These are phyloP conservation scores for Lecanosticta acicola DNA, from an alignment of 2,329 filamentous ascomycete genomes.

Conservation along the genomic window DNA sequence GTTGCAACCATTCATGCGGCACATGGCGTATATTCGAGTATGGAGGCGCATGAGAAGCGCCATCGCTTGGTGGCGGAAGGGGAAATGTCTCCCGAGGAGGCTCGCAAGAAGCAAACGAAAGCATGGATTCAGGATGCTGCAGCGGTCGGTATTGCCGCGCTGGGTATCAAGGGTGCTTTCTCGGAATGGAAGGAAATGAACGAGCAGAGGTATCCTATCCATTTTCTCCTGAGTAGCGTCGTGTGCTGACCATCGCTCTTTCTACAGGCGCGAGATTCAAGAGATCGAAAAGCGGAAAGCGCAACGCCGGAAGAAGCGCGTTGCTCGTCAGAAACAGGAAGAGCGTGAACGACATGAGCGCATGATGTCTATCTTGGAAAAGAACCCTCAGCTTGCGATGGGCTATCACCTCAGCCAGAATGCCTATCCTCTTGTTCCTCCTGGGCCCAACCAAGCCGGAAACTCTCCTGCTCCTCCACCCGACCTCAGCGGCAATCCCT, in stretches of 20 bases:
- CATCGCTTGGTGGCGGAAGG: constrained; percentile 56
- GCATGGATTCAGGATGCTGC: constrained; percentile 59
- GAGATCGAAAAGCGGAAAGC: constrained; percentile 47
- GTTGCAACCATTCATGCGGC: constrained; percentile 65
- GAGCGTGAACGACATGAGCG: constrained; percentile 37
- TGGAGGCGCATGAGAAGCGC: constrained; percentile 59
- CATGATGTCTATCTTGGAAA: constrained; percentile 32
- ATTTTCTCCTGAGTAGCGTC: constrained; percentile 1
- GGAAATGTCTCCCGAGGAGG: constrained; percentile 58
- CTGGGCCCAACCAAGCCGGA: constrained; percentile 1
- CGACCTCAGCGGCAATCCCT: constrained; percentile 33
- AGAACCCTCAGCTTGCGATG: constrained; percentile 27
- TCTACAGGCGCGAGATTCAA: constrained; percentile 37
- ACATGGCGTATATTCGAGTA: constrained; percentile 57
- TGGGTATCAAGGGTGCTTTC: constrained; percentile 62
- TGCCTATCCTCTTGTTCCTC: constrained; percentile 13
- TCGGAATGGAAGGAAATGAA: constrained; percentile 64
- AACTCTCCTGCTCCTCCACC: constrained; percentile 12
- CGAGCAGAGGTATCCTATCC: constrained; percentile 51
- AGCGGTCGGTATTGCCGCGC: constrained; percentile 60
- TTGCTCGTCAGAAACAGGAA: constrained; percentile 41
- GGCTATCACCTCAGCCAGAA: constrained; percentile 23
- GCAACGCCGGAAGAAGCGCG: constrained; percentile 37
- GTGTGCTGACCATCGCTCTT: constrained; percentile 20
- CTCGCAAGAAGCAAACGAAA: constrained; percentile 57